These are phyloP conservation scores for Alternaria brassicae DNA, from an alignment of 2,329 filamentous ascomycete genomes.

Conservation along the genomic window DNA sequence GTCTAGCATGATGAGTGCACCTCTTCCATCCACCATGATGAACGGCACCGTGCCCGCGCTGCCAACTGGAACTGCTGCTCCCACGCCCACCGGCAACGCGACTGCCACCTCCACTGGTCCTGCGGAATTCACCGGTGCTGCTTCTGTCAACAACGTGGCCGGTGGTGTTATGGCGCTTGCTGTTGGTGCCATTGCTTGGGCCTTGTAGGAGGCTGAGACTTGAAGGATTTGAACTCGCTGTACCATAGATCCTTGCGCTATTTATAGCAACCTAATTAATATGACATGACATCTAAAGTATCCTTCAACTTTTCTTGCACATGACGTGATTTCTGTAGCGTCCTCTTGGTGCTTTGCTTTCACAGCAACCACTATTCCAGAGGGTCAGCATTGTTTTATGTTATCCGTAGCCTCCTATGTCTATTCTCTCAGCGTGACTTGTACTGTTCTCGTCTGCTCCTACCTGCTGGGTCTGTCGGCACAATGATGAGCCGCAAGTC, in stretches of 20 bases:
- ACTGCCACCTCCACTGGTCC: neutral
- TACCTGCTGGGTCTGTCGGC: constrained; percentile 7
- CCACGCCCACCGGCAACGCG: constrained; percentile 7
- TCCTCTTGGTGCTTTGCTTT: neutral
- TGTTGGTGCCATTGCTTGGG: constrained; percentile 21
- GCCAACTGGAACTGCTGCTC: constrained; percentile 10
- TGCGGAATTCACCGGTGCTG: constrained; percentile 26
- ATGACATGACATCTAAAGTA: neutral
- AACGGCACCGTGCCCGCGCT: constrained; percentile 14
- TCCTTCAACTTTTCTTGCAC: neutral
- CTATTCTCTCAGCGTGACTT: too few relatives aligned
- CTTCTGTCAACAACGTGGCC: constrained; percentile 11
- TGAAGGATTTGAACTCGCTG: neutral
- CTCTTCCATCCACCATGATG: neutral
- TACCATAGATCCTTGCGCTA: neutral
- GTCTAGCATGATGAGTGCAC: neutral
- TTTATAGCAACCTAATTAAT: neutral
- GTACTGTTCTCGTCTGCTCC: too few relatives aligned
- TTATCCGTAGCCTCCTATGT: too few relatives aligned
- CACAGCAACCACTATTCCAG: neutral
- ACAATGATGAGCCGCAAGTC: constrained; percentile 5
- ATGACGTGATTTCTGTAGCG: neutral
- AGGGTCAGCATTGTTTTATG: too few relatives aligned
- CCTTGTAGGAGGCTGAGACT: constrained; percentile 9
- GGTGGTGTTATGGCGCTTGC: constrained; percentile 19